Evolutionary conservation across 345 rosid genomes (phyloP), one percentile per base, ranked within the genome.

Genomic region (Gossypium raimondii): DNA sequence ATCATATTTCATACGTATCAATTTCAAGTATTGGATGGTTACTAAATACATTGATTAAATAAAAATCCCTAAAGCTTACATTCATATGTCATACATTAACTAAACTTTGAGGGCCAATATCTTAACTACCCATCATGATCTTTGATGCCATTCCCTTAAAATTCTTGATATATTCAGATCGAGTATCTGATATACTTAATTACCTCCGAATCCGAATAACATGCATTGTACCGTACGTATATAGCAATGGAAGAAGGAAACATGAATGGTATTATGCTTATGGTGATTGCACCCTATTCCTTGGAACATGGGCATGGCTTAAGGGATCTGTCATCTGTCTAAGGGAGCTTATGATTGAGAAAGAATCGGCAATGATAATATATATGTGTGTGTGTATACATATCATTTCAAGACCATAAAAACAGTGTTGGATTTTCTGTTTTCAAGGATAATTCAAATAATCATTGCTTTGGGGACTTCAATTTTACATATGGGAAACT

Each of bases 221-320:
- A 34, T 34, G 41, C 41, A 34, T 34, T 5, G 41, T 34, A 34
- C 41, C 41, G 41, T 34, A 34, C 41, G 7, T 53, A 57, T 0
- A n/a, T 16, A 25, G 29, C 53, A 62, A 69, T 47, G 60, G 72
- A 61, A 22, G 53, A 43, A 69, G 13, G 47, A 63, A 34, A 75
- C 13, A 29, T 17, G 12, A 34, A 24, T 60, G 22, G 60, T 56
- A 8, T 72, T 78, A 76, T 72, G n/a, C 7, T 59, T 13, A 16
- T 29, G 63, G 75, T 17, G 10, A 5, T 2, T 77, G 72, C 64
- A 50, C 53, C 79, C 82, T 75, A 57, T 27, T n/a, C 16, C 18
- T 24, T 24, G 63, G 10, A 34, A 59, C 63, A 59, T 24, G 63
- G 17, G 63, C 63, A 59, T 11, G 17, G 17, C 1, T 59, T 59